Evolutionary conservation across 139 green algal species (phyloP).

Genomic region (Chlamydomonas sphaeroides): DNA sequence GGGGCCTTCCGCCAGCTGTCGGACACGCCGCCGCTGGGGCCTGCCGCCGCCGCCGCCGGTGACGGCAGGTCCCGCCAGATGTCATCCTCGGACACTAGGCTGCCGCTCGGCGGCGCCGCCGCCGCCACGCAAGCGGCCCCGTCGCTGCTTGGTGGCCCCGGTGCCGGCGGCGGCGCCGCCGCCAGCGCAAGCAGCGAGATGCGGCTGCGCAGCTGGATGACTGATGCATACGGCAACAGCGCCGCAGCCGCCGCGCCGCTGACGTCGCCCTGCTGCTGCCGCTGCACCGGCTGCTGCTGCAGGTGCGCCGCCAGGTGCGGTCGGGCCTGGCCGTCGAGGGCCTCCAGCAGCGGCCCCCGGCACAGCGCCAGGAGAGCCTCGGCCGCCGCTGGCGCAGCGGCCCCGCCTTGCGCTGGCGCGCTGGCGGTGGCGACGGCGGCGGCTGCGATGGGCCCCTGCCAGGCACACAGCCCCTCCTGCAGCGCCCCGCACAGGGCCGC

Average conservation of each 20-base stretch:
- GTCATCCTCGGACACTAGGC: neutral
- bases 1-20: neutral
- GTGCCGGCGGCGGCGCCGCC: too few relatives aligned
- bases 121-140: too few relatives aligned
- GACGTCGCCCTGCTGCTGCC: neutral
- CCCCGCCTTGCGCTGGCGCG: too few relatives aligned
- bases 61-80: neutral
- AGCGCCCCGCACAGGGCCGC: conserved; percentile 12
- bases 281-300: neutral
- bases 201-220: conserved; percentile 17
- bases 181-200: neutral
- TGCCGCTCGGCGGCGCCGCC: too few relatives aligned
- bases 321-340: neutral
- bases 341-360: neutral
- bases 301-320: neutral
- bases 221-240: neutral
- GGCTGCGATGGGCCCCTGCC: neutral
- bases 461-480: conserved; percentile 18
- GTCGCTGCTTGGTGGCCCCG: too few relatives aligned
- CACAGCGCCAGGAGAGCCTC: too few relatives aligned
- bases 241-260: neutral
- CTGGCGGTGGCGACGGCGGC: neutral
- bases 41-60: too few relatives aligned
- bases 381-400: too few relatives aligned
- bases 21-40: too few relatives aligned